A percentile compares a stretch with the other conserved stretches of the same genome.
Conservation (phyloP, 192 early-diverging fungal genomes). For the Umbelopsis vinacea region DNA sequence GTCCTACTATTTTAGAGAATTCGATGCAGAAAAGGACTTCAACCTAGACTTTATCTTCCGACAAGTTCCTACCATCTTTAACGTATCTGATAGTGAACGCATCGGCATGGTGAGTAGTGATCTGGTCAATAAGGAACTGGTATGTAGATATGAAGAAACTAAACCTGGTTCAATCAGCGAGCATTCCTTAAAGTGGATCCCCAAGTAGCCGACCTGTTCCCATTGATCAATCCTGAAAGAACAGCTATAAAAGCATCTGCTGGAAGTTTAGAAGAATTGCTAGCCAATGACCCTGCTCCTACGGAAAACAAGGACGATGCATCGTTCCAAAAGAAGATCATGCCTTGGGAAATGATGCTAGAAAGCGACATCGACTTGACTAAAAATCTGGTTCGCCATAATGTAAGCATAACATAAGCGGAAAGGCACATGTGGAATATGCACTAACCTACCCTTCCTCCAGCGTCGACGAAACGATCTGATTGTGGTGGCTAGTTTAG, state of each 20-base stretch:
- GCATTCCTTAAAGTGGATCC: conserved; percentile 33
- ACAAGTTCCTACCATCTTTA: conserved; percentile 36
- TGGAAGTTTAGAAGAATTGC: conserved; percentile 28
- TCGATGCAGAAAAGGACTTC: conserved; percentile 52
- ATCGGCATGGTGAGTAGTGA: conserved; percentile 49
- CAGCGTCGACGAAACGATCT: conserved; percentile 50
- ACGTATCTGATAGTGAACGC: conserved; percentile 51
- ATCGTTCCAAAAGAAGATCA: conserved; percentile 61
- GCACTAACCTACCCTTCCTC: neutral
- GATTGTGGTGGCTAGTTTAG: conserved; percentile 61
- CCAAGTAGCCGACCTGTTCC: conserved; percentile 20
- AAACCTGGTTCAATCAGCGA: conserved; percentile 12
- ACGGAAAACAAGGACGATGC: conserved; percentile 16
- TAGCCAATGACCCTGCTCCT: neutral
- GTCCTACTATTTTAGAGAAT: conserved; percentile 49
- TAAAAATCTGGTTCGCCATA: conserved; percentile 27
- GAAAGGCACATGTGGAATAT: neutral
- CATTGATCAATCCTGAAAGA: conserved; percentile 26
- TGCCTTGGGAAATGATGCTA: conserved; percentile 64
- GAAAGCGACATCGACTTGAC: conserved; percentile 56
- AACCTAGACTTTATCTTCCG: conserved; percentile 63
- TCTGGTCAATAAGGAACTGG: neutral
- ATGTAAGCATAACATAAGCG: neutral
- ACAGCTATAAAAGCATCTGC: conserved; percentile 26
- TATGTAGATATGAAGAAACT: neutral